A percentile compares a stretch with the other conserved stretches of the same genome.
phyloP scores from a whole-genome alignment of 352 stramenopile species.

The Globisporangium carolinianum region DNA sequence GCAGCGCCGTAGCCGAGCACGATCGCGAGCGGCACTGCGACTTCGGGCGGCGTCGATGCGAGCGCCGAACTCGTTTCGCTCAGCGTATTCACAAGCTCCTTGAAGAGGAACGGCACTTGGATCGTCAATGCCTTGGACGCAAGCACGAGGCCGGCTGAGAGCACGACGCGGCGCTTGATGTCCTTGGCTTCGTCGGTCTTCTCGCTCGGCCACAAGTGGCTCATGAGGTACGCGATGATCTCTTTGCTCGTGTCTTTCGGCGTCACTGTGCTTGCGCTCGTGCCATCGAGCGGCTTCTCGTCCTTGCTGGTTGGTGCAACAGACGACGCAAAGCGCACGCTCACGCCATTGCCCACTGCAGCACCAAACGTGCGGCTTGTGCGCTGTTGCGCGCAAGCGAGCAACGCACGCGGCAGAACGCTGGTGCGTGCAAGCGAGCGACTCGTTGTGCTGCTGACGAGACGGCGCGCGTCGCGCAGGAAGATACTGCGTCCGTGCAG shows the following conservation, averaged over 20 bases:
- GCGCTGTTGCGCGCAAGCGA: conserved; percentile 5
- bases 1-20: conserved; percentile 93
- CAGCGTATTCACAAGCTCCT: conserved; percentile 90
- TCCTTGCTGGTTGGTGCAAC: neutral
- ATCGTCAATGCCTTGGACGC: conserved; percentile 91
- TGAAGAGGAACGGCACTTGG: conserved; percentile 97
- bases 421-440: neutral
- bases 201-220: conserved; percentile 62
- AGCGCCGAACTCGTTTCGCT: conserved; percentile 22
- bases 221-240: conserved; percentile 54
- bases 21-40: conserved; percentile 71
- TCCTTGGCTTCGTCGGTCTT: conserved; percentile 43
- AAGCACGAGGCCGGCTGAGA: conserved; percentile 83
- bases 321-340: neutral
- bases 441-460: conserved; percentile 12
- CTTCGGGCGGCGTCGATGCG: conserved; percentile 27
- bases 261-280: conserved; percentile 1
- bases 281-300: neutral
- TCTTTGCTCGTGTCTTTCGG: conserved; percentile 35
- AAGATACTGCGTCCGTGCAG: conserved; percentile 38
- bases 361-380: conserved; percentile 3
- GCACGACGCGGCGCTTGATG: conserved; percentile 79
- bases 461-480: conserved; percentile 27
- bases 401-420: conserved; percentile 1
- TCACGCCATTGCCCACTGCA: neutral